Base-by-base conservation (phyloP, 768 basidiomycete species). In the Peribolospora baueri region DNA sequence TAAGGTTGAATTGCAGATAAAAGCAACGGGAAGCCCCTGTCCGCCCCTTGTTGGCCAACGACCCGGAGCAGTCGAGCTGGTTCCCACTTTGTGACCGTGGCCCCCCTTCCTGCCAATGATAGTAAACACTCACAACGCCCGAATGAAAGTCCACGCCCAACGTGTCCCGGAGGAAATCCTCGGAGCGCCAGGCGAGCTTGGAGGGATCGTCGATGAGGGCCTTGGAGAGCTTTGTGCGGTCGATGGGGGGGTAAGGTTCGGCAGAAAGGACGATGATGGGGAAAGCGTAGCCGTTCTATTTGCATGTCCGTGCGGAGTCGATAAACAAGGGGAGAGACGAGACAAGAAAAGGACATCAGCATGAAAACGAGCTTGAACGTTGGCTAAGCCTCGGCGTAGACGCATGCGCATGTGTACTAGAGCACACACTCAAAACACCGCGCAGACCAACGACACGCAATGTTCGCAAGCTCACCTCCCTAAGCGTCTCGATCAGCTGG, bases 171-270 rank as follows among this genome's bases (percentile, higher is more conserved):
- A 86, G 72, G 63, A 82, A 82, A 36, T 80, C 77, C 11, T 79
- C 72, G 2, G 75, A 73, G 13, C 77, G 75, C 72, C 75, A 83
- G 65, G 81, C 76, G 42, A 90, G 67, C 68, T 86, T 85, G n/a
- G 76, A 68, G 2, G 79, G 67, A 61, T 88, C 84, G 13, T 80
- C 79, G 46, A 80, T 73, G 52, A 91, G 76, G 3, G 78, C 78
- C 67, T 93, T 91, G 68, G 84, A 85, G 54, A 91, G 71, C 68
- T 83, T 90, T 47, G 88, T 88, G 57, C 86, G 74, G 68, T 93
- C 88, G 58, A 90, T 82, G 2, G 88, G 87, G 7, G 79, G 72
- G 65, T 87, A 71, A 1, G 71, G 67, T 68, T 93, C 88, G 62
- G 79, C 78, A n/a, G 80, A 76, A 37, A 90, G 66, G 53, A 91